These are phyloP conservation scores for Candida broadrunensis DNA, from an alignment of 805 yeast genomes.

Conservation along the genomic window DNA sequence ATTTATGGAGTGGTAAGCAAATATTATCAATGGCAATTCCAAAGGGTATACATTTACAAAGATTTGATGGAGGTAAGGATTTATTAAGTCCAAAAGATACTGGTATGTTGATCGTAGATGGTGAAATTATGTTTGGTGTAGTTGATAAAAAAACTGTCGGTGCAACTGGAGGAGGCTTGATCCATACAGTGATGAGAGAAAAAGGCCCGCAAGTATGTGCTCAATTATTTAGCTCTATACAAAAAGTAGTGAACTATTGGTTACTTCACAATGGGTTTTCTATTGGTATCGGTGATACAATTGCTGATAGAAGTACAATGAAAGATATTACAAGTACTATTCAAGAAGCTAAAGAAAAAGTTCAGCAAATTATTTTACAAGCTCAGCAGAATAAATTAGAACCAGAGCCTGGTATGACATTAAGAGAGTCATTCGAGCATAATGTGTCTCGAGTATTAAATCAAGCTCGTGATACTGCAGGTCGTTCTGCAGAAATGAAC, in stretches of 20 bases:
- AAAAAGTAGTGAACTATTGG: conserved; percentile 96
- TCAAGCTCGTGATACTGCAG: conserved; percentile 99
- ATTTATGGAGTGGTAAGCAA: conserved; percentile 98
- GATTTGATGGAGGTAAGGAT: conserved; percentile 89
- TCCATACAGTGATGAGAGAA: conserved; percentile 96
- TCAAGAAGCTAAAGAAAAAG: conserved; percentile 88
- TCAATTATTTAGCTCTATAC: conserved; percentile 84
- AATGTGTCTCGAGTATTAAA: conserved; percentile 92
- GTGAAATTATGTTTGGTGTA: conserved; percentile 96
- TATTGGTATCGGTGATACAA: conserved; percentile 99
- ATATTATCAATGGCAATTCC: conserved; percentile 90
- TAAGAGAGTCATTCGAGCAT: conserved; percentile 97
- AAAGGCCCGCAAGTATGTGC: conserved; percentile 93
- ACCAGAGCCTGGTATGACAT: conserved; percentile 99
- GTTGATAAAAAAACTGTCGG: conserved; percentile 98
- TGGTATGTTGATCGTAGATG: conserved; percentile 94
- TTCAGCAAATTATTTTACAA: conserved; percentile 86
- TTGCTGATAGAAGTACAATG: conserved; percentile 97
- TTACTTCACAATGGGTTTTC: conserved; percentile 94
- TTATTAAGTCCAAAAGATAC: conserved; percentile 83
- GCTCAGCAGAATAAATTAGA: conserved; percentile 87
- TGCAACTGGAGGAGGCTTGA: conserved; percentile 96
- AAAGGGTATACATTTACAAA: conserved; percentile 88
- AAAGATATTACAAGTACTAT: conserved; percentile 89
- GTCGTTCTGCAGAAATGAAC: conserved; percentile 96